Evolutionary conservation across 306 rosid genomes (phyloP).

Genomic region (Citrullus mucosospermus): DNA sequence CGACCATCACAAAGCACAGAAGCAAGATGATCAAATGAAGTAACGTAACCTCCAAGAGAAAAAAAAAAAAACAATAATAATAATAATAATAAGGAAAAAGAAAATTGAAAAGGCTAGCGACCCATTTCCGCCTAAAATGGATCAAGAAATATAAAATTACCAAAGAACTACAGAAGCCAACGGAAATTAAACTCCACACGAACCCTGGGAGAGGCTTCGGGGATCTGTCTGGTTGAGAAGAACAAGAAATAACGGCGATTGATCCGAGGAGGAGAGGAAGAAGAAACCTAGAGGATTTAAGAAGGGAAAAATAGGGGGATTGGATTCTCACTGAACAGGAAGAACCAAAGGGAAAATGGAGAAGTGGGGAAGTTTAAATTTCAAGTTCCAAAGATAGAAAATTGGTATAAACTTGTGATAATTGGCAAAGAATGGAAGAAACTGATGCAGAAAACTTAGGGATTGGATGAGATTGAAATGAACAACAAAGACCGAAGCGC

Average conservation of each 20-base stretch:
- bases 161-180: background rate
- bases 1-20: slow-evolving; percentile 4
- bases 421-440: background rate
- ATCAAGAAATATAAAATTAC: background rate
- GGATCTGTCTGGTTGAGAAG: background rate
- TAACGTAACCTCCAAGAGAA: background rate
- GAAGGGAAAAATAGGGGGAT: background rate
- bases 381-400: background rate
- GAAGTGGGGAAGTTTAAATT: background rate
- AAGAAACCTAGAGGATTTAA: background rate
- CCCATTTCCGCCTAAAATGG: slow-evolving; percentile 16
- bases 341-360: slow-evolving; percentile 5
- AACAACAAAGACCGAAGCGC: background rate
- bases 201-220: slow-evolving; percentile 13
- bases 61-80: background rate
- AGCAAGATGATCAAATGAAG: background rate
- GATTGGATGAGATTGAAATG: background rate
- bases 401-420: background rate
- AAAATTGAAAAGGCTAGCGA: slow-evolving; percentile 22
- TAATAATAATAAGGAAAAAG: background rate
- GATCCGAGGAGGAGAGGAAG: background rate
- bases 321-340: slow-evolving; percentile 25
- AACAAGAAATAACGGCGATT: background rate
- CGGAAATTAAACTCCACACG: slow-evolving; percentile 12
- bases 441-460: background rate